A percentile compares a stretch with the other conserved stretches of the same genome.
These are phyloP conservation scores for Diddensiella caesifluorescens DNA, from an alignment of 805 yeast genomes.

Conservation along the genomic window DNA sequence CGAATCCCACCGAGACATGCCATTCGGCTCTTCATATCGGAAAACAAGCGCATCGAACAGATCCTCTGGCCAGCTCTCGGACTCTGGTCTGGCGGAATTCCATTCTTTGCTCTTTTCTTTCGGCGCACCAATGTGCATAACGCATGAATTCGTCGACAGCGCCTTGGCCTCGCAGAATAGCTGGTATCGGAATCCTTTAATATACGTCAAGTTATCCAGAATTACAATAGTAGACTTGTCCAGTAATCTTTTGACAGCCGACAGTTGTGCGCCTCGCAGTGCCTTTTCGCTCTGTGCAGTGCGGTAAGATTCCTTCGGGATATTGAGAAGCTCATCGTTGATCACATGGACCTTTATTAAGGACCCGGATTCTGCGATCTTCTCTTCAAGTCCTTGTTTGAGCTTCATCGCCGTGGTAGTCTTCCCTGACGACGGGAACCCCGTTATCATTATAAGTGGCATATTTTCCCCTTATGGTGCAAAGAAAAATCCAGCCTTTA, in stretches of 20 bases:
- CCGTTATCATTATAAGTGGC: conserved; percentile 84
- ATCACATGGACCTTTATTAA: conserved; percentile 61
- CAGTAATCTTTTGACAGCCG: conserved; percentile 82
- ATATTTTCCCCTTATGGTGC: conserved; percentile 39
- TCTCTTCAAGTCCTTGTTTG: conserved; percentile 41
- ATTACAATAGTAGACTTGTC: conserved; percentile 67
- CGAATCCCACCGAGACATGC: conserved; percentile 84
- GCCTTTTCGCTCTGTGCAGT: conserved; percentile 75
- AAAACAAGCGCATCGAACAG: conserved; percentile 64
- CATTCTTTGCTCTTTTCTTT: conserved; percentile 55
- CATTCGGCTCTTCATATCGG: conserved; percentile 92
- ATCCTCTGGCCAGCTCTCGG: conserved; percentile 56
- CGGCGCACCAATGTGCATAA: conserved; percentile 73
- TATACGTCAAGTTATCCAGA: conserved; percentile 80
- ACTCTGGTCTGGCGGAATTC: conserved; percentile 39
- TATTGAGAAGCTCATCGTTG: conserved; percentile 72
- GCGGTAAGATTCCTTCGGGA: conserved; percentile 58
- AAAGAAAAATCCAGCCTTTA: too few relatives aligned
- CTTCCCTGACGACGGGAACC: conserved; percentile 83
- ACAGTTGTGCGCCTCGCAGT: conserved; percentile 76
- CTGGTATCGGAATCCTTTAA: conserved; percentile 94
- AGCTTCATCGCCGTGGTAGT: conserved; percentile 64
- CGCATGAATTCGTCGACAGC: conserved; percentile 72
- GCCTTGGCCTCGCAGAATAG: conserved; percentile 90
- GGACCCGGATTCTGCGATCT: conserved; percentile 45